These are phyloP conservation scores for Silene latifolia DNA, from an alignment of 148 eudicot genomes.

Conservation along the genomic window DNA sequence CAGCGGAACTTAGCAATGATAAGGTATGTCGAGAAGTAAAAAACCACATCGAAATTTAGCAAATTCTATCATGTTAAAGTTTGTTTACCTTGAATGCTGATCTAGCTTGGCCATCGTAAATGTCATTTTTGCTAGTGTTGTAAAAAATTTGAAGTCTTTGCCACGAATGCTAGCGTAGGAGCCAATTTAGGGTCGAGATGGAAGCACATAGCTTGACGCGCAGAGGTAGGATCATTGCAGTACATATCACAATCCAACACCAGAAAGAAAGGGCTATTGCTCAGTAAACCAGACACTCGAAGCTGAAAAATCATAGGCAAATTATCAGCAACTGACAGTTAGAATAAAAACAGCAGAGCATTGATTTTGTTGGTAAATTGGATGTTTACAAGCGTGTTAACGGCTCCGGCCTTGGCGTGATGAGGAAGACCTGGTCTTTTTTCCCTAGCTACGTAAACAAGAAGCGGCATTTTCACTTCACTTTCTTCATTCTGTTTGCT, in stretches of 20 bases:
- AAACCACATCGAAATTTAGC: no score
- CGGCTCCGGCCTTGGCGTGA: constrained; percentile 65
- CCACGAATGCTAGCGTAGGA: constrained; percentile 35
- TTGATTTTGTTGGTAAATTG: no score
- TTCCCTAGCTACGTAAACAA: constrained; percentile 61
- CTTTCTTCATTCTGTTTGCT: constrained; percentile 16
- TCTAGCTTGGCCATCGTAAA: constrained; percentile 58
- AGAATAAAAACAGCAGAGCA: no score
- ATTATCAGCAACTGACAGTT: neutral
- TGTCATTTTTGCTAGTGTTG: constrained; percentile 47
- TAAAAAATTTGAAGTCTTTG: constrained; percentile 55
- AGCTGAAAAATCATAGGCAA: constrained; percentile 14
- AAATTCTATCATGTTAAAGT: no score
- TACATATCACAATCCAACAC: constrained; percentile 61
- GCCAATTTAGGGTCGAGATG: constrained; percentile 48
- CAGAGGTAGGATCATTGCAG: constrained; percentile 55
- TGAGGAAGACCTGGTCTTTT: constrained; percentile 57
- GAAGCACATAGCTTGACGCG: constrained; percentile 59
- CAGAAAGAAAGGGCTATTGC: constrained; percentile 44
- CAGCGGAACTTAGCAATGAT: neutral
- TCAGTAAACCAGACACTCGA: constrained; percentile 49
- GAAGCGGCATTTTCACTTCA: constrained; percentile 43
- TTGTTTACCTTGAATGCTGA: constrained; percentile 47
- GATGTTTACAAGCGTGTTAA: constrained; percentile 50
- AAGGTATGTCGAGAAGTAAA: no score